Evolutionary conservation across 768 basidiomycete species (phyloP), one percentile per base, ranked within the genome.

Genomic region (Boletus subcaerulescens): DNA sequence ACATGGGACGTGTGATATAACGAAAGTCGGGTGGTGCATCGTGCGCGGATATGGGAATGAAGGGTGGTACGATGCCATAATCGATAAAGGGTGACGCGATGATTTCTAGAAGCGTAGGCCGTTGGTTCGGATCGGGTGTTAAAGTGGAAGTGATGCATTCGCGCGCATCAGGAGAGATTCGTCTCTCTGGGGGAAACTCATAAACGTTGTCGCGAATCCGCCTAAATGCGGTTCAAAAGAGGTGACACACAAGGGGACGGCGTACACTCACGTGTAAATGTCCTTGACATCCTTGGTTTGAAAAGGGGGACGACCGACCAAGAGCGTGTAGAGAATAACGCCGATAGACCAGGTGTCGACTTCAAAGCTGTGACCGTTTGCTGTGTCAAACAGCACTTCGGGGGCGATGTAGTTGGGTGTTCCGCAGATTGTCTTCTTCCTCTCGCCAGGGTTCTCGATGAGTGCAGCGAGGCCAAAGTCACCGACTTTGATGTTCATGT

Each of bases 401-500:
- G 97, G 97, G 0, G 97, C 96, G 59, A 99, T 98, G 68, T 99
- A 98, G 68, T 99, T 98, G 2, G 96, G 97, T 0, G 96, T 99
- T 1, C 96, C 96, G 61, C 97, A 98, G 45, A 98, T 97, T 0
- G 96, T 99, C 84, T 98, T 98, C 81, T 98, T 97, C 66, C 96
- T 77, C 71, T 98, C 96, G 0, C 96, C 96, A 12, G 91, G 91
- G 67, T 85, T 95, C 75, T 98, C 95, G 45, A 98, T 96, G 45
- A 99, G 81, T 2, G 96, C 97, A 0, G 97, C 96, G 20, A 99
- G 79, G 11, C 96, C 96, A 73, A 99, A 97, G 74, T 99, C 96
- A 20, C 93, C 96, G 18, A 98, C 93, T 67, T 97, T 93, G 69
- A 98, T 79, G 67, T 97, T 93, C 94, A 98, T 95, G 64, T 89